phyloP scores from a whole-genome alignment of 148 eudicot species.

The Rhododendron griersonianum region DNA sequence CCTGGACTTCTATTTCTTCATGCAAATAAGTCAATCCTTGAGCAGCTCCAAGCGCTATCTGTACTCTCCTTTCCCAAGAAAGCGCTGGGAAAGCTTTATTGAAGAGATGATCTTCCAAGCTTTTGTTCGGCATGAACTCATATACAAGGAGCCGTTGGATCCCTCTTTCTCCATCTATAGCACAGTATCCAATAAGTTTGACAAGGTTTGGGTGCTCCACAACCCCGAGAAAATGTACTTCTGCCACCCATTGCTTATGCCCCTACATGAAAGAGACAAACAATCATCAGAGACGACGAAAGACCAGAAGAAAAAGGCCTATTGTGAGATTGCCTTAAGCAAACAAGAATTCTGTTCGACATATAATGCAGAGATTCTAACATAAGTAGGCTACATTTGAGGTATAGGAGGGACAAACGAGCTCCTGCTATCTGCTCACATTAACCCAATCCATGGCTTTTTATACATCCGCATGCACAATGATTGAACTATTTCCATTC shows the following conservation, averaged over 20 bases:
- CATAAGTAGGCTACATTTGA: not conserved
- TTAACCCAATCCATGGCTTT: not conserved
- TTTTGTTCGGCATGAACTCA: conserved; percentile 73
- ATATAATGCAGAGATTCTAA: not conserved
- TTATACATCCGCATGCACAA: not conserved
- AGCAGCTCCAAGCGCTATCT: conserved; percentile 83
- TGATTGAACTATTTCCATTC: not conserved
- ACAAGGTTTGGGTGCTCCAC: conserved; percentile 87
- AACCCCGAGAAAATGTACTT: conserved; percentile 81
- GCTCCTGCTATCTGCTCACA: not conserved
- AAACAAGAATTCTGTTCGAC: not conserved
- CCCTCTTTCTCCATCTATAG: conserved; percentile 74
- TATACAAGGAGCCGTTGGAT: conserved; percentile 79
- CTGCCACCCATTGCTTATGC: conserved; percentile 91
- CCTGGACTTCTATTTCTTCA: conserved; percentile 78
- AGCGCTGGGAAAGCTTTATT: conserved; percentile 42
- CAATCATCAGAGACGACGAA: not conserved
- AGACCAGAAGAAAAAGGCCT: not conserved
- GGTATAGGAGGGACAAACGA: not conserved
- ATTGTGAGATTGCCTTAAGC: not conserved
- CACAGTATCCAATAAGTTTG: conserved; percentile 77
- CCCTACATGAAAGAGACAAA: conserved; percentile 38
- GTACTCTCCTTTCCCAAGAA: conserved; percentile 65
- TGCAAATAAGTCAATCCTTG: conserved; percentile 85
- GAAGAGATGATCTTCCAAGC: conserved; percentile 90